Base-by-base conservation (phyloP, 352 stramenopile genomes). In the Pythium pyrilobum region DNA sequence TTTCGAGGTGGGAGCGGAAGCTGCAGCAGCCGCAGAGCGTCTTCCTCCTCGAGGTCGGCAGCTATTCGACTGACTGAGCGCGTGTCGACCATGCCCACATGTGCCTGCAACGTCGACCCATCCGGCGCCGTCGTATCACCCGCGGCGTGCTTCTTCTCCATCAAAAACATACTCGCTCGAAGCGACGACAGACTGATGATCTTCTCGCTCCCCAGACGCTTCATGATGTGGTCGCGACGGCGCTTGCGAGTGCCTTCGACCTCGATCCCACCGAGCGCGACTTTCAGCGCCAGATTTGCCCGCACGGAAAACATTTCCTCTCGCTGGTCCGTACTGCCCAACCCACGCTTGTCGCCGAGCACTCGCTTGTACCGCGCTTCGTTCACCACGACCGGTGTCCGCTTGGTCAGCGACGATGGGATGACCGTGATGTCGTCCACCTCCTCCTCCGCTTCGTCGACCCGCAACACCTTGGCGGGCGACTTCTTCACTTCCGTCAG, bases 121-220 rank as follows among this genome's bases (percentile, higher is more conserved):
- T 33, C 37, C 15, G 56, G 34, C 28, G 42, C 38, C 6, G 52
- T 52, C 0, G 50, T 37, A 15, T 65, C 62, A 28, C 16, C 25
- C 0, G 51, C 58, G 40, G 66, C 50, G 43, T 59, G 37, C 7
- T 60, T 61, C 36, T 65, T 76, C 49, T 92, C 81, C 77, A 92
- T 89, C 21, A 54, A 62, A 53, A 88, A 90, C 20, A 92, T 72
- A 39, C 81, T 92, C n/a, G 76, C 74, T 33, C 80, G 73, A 8
- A 92, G 18, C 0, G 81, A 92, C 11, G 76, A 89, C 12, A 92
- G 13, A 55, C 76, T 88, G 42, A 92, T 90, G 37, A 89, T 84
- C 45, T 88, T 87, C 44, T 92, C 81, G 2, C 67, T 46, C 31
- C 61, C 54, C 7, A 92, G 69, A 16, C 81, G 72, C 18, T 76